Percentiles rank a stretch among this genome's conserved stretches.
phyloP scores from a whole-genome alignment of 176 grass and related monocot species.

The Musa troglodytarum region DNA sequence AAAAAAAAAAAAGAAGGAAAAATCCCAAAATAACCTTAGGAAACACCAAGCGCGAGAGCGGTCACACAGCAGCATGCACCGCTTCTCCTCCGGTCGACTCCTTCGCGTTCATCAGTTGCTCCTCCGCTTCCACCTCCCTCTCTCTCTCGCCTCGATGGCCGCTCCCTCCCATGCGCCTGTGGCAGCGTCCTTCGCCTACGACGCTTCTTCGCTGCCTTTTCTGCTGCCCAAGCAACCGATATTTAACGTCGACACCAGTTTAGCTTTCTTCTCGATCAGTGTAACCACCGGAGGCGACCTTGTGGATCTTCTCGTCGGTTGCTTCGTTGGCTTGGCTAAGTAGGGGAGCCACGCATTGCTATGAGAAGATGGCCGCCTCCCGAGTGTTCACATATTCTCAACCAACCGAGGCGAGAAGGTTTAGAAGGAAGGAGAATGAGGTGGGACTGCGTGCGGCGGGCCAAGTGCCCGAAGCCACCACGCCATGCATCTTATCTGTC shows the following conservation, averaged over 20 bases:
- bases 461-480: too few relatives aligned
- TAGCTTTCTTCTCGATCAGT: neutral
- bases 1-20: too few relatives aligned
- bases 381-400: too few relatives aligned
- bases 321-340: neutral
- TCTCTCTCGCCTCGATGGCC: neutral
- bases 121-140: neutral
- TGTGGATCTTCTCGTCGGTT: neutral
- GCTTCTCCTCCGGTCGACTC: neutral
- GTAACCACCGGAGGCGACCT: neutral
- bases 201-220: neutral
- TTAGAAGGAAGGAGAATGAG: too few relatives aligned
- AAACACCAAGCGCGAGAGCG: too few relatives aligned
- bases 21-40: too few relatives aligned
- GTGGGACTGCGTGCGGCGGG: too few relatives aligned
- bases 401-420: too few relatives aligned
- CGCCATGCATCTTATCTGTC: too few relatives aligned
- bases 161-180: neutral
- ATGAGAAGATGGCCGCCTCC: too few relatives aligned
- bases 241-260: neutral
- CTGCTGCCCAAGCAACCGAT: neutral
- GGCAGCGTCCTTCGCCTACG: neutral
- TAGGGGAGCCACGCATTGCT: too few relatives aligned
- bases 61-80: neutral
- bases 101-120: neutral